Evolutionary conservation across 2,329 filamentous ascomycete species (phyloP), one percentile per base, ranked within the genome.

Genomic region (Penicillium sp.): DNA sequence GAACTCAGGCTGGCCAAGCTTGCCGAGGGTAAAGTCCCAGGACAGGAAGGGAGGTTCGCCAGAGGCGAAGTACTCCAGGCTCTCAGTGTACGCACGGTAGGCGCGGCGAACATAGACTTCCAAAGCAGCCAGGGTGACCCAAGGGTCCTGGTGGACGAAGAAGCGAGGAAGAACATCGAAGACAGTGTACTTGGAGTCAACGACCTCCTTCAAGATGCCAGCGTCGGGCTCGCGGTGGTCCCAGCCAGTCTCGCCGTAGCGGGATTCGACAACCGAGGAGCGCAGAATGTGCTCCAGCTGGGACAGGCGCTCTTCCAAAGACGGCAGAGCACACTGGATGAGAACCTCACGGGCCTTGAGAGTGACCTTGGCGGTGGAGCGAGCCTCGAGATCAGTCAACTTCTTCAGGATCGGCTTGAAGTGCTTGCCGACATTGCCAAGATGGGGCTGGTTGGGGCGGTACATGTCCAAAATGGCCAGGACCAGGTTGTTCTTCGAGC

Each of bases 231-330:
- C 87, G 57, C 93, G 81, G 74, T 98, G 93, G 55, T 96, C 91
- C 87, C 88, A 95, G 42, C 91, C 90, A 50, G 88, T 90, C 78
- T 98, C 93, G 49, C 93, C 93, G 64, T 98, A 98, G 58, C 87
- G 85, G n/a, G 90, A 95, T 70, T 98, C 89, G 6, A 96, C 82
- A 18, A 98, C 93, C 0, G 93, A 91, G 22, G 91, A 95, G 49
- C 90, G 87, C 45, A 98, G 78, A 56, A 98, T 98, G 71, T 97
- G 91, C 76, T 97, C 93, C 91, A 98, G 96, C 75, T 98, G 93
- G 6, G 86, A 81, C 22, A 87, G 87, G 59, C 93, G 85, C 78
- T 98, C 93, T 70, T 97, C 93, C 16, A 98, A 77, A 3, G 93
- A 98, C 14, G 93, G 93, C 67, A 98, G 80, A 44, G 93, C 90